These are phyloP conservation scores for Ophiostoma australiae DNA, from an alignment of 2,329 filamentous ascomycete genomes.

Conservation along the genomic window DNA sequence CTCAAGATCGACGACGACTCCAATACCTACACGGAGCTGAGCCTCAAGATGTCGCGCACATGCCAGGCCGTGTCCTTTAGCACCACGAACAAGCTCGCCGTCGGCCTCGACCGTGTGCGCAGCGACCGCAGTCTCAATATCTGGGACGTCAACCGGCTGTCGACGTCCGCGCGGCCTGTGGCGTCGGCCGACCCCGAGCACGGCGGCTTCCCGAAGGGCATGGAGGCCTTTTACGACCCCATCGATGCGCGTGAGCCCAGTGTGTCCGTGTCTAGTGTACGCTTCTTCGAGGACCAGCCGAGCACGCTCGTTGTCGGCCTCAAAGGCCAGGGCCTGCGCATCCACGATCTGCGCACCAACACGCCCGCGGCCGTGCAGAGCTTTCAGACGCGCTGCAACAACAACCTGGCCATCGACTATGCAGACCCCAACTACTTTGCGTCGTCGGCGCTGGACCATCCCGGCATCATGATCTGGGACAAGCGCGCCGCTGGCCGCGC, in stretches of 20 bases:
- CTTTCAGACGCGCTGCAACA: conserved; percentile 63
- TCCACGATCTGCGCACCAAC: conserved; percentile 65
- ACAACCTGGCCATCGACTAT: conserved; percentile 72
- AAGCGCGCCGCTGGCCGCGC: conserved; percentile 56
- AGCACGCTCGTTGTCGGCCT: conserved; percentile 71
- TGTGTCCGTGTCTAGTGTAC: conserved; percentile 74
- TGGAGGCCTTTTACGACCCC: conserved; percentile 51
- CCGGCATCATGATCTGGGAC: conserved; percentile 74
- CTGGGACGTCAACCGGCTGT: conserved; percentile 67
- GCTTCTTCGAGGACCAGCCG: conserved; percentile 74
- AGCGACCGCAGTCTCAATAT: conserved; percentile 79
- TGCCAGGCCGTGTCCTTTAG: conserved; percentile 81
- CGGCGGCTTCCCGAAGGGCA: conserved; percentile 44
- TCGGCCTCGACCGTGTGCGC: conserved; percentile 73
- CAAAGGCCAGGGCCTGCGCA: conserved; percentile 66
- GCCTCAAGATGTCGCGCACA: conserved; percentile 68
- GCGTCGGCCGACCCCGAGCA: neutral
- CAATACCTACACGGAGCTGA: conserved; percentile 60
- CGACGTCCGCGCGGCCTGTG: conserved; percentile 35
- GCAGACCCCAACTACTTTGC: conserved; percentile 79
- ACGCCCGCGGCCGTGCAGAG: conserved; percentile 37
- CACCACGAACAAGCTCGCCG: conserved; percentile 64
- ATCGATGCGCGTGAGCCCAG: conserved; percentile 57
- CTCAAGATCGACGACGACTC: conserved; percentile 66
- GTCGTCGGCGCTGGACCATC: conserved; percentile 69